phyloP scores from a whole-genome alignment of 2,329 filamentous ascomycete species.

The Zarea fungicola region DNA sequence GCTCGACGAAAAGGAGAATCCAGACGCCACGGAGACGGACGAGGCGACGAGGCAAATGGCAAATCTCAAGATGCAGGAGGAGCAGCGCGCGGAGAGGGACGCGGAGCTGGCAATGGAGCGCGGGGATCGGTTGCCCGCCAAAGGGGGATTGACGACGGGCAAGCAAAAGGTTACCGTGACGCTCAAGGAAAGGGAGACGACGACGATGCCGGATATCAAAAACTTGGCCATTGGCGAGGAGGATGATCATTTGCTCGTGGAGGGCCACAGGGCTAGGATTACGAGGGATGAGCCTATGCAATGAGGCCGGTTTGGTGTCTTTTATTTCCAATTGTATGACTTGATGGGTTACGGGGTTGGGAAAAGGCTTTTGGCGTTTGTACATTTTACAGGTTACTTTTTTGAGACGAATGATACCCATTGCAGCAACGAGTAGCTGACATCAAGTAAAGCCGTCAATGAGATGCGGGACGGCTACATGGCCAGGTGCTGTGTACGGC shows the following conservation, averaged over 20 bases:
- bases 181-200: constrained; percentile 48
- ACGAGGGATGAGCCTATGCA: constrained; percentile 5
- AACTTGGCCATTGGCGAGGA: constrained; percentile 17
- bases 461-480: background rate
- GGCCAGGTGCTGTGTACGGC: too few species aligned
- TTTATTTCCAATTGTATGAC: background rate
- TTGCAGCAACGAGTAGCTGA: background rate
- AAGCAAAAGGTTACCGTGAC: constrained; percentile 39
- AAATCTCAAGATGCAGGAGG: constrained; percentile 40
- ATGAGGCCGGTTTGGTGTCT: too few species aligned
- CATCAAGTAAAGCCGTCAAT: background rate
- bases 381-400: background rate
- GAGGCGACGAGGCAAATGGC: constrained; percentile 32
- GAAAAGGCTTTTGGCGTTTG: too few species aligned
- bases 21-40: constrained; percentile 33
- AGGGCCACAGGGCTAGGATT: constrained; percentile 46
- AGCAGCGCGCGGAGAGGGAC: constrained; percentile 35
- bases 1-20: constrained; percentile 61
- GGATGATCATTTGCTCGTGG: constrained; percentile 39
- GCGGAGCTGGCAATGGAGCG: constrained; percentile 48
- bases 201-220: constrained; percentile 23
- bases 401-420: constrained; percentile 12
- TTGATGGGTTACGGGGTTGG: too few species aligned
- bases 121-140: constrained; percentile 24
- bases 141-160: constrained; percentile 11